Percentiles rank a stretch among this genome's conserved stretches.
phyloP scores from a whole-genome alignment of 1,284 basidiomycete species.

The Ceratobasidium theobromae region DNA sequence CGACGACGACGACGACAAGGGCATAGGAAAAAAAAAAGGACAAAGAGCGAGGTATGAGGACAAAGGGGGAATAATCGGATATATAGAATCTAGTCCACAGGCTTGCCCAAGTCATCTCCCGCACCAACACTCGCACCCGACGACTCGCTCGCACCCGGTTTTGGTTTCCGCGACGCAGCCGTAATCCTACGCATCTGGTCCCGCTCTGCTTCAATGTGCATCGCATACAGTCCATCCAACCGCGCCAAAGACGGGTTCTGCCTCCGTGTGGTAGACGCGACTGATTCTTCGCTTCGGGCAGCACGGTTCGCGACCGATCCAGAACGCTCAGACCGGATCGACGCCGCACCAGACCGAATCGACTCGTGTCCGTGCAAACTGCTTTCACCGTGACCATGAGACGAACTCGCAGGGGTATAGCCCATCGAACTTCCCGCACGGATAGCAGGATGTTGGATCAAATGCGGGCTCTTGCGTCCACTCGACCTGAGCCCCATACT shows the following conservation, averaged over 20 bases:
- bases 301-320: not conserved
- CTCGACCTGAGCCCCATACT: constrained; percentile 21
- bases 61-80: not conserved
- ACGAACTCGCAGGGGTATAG: constrained; percentile 5
- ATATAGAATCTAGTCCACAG: constrained; percentile 15
- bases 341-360: constrained; percentile 10
- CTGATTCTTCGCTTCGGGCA: constrained; percentile 22
- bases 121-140: not conserved
- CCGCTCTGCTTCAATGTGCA: constrained; percentile 36
- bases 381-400: constrained; percentile 10
- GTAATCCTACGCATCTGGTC: constrained; percentile 35
- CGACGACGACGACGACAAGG: not conserved
- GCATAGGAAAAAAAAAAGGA: not conserved
- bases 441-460: constrained; percentile 22
- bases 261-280: constrained; percentile 9
- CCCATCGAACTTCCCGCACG: not conserved
- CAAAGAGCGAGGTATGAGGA: not conserved
- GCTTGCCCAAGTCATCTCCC: not conserved
- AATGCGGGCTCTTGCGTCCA: constrained; percentile 14
- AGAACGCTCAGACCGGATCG: constrained; percentile 19
- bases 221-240: constrained; percentile 35
- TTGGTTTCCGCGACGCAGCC: constrained; percentile 6
- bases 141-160: too few species aligned
- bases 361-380: constrained; percentile 15
- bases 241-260: constrained; percentile 29